Evolutionary conservation across 768 basidiomycete species (phyloP), one percentile per base, ranked within the genome.

Genomic region (Mycena kentingensis): DNA sequence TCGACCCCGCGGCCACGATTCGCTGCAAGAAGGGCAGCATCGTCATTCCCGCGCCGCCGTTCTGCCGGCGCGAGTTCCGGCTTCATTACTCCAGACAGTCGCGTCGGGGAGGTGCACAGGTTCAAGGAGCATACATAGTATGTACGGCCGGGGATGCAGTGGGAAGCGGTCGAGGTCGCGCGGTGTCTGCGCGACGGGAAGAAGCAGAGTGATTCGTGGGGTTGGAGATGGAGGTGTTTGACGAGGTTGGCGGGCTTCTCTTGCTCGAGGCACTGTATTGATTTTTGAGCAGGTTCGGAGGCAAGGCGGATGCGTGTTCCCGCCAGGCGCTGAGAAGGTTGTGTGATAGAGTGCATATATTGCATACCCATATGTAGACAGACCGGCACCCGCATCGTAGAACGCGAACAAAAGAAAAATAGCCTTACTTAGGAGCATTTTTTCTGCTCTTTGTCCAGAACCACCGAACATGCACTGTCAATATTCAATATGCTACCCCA

Each of bases 121-220:
- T 85, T 88, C 62, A 87, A 89, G 64, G 82, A 75, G 39, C 76
- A 69, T 51, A 67, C 61, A 24, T 82, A 81, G 36, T 85, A 85
- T 61, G 70, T 77, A 3, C 89, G 89, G 10, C 74, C 73, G 28
- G 93, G 91, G 7, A 90, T 82, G 87, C 82, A 90, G 67, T 95
- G 85, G 68, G 81, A 94, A 68, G 91, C 92, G 3, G 93, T 95
- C 62, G 91, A 94, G 54, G 90, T 92, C 11, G 92, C 89, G 16
- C 70, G 89, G 42, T 90, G 87, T 63, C 72, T 92, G 19, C 70
- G 83, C 31, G 85, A 86, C 46, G 87, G 87, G 3, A 89, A 86
- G 74, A 70, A 72, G 22, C 83, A 93, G 70, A 91, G 90, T 61
- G 74, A 74, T 3, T 61, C 83, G 27, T 93, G 91, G 89, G 79